Conservation (phyloP, 2,329 filamentous ascomycete genomes). For the Diplodia intermedia region DNA sequence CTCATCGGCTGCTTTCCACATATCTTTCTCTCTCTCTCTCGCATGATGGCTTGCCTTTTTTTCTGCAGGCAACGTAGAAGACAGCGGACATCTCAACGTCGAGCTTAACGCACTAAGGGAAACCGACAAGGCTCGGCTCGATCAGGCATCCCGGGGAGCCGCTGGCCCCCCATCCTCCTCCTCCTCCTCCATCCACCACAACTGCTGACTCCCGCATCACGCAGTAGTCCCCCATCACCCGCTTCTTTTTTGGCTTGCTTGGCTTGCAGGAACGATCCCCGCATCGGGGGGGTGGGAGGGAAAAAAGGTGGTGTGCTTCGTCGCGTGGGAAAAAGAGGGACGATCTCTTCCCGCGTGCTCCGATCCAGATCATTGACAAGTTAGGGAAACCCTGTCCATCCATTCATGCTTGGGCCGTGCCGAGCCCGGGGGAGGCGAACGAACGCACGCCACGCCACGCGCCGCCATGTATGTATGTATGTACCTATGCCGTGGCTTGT, state of each 20-base stretch:
- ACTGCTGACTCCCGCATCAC: background rate
- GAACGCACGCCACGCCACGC: background rate
- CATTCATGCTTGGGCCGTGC: background rate
- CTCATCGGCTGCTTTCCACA: no score
- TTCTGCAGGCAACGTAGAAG: no score
- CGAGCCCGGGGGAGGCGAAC: background rate
- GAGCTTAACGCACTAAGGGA: background rate
- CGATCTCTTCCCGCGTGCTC: background rate
- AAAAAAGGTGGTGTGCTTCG: no score
- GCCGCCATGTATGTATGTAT: no score
- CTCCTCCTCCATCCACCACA: background rate
- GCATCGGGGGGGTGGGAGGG: background rate
- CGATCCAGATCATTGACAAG: background rate
- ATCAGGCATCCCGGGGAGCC: slow-evolving; percentile 3
- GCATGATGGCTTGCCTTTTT: background rate
- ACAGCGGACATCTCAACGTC: background rate
- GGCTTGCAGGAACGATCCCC: background rate
- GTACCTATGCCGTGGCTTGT: background rate
- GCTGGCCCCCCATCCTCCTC: no score
- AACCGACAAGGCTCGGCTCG: slow-evolving; percentile 5
- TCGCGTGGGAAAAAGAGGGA: background rate
- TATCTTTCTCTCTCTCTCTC: background rate
- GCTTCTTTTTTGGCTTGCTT: background rate
- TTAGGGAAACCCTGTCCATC: background rate
- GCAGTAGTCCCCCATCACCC: background rate